Percentiles rank a stretch among this genome's conserved stretches.
phyloP scores from a whole-genome alignment of 2,329 filamentous ascomycete species.

The Coniochaeta sp. region DNA sequence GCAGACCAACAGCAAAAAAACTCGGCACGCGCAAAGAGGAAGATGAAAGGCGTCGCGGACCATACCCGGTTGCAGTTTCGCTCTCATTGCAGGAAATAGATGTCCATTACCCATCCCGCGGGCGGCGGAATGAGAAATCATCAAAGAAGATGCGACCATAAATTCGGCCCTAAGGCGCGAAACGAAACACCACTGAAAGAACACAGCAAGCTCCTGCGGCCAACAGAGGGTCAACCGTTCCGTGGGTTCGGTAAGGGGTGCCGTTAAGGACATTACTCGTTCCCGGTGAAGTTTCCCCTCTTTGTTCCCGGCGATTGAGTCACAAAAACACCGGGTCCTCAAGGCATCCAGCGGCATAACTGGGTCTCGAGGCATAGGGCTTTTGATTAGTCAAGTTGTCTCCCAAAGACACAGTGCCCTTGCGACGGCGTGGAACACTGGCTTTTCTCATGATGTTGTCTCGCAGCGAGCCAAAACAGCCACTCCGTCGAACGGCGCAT shows the following conservation, averaged over 20 bases:
- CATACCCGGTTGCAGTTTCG: not conserved
- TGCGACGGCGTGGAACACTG: not conserved
- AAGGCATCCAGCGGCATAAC: not conserved
- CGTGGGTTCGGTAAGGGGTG: not conserved
- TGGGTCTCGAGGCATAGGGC: not conserved
- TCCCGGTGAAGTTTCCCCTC: not conserved
- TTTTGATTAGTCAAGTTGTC: too few relatives aligned
- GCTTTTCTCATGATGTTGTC: not conserved
- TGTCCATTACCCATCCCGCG: too few relatives aligned
- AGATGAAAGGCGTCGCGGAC: not conserved
- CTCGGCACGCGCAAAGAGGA: not conserved
- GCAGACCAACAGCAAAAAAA: not conserved
- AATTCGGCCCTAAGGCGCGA: not conserved
- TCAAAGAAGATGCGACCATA: not conserved
- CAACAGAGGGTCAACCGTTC: not conserved
- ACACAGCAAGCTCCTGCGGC: not conserved
- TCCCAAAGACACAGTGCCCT: not conserved
- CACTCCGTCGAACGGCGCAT: not conserved
- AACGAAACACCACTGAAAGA: conserved; percentile 2
- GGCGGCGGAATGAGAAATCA: not conserved
- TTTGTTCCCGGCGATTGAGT: not conserved
- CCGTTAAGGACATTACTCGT: not conserved
- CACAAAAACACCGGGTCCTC: not conserved
- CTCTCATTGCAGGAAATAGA: too few relatives aligned
- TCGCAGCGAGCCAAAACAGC: not conserved